Base-by-base conservation (phyloP, 2,329 filamentous ascomycete species). In the Tympanopsis confertula region DNA sequence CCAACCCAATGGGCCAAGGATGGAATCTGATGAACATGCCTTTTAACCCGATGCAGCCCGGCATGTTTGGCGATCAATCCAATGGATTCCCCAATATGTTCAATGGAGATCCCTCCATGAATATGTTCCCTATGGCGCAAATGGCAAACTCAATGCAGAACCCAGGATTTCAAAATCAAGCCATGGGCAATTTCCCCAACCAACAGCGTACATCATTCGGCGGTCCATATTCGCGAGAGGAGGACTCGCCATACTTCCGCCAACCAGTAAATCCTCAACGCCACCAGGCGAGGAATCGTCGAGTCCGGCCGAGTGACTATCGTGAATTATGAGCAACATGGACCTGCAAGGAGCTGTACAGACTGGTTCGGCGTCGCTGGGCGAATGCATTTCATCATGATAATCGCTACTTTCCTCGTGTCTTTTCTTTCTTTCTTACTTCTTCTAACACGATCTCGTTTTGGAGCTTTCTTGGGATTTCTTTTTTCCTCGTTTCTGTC, bases 201-300 rank as follows among this genome's bases (percentile, higher is more conserved):
- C 46, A 32, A 33, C 30, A 33, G 17, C 30, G 39, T 63, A 63
- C 46, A 69, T 69, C 36, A 51, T 58, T 1, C 63, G 65, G 41
- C 69, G 17, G 10, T 7, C 30, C 30, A 7, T 33, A 13, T 18
- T 10, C 71, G 2, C 78, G 71, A 41, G 76, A 77, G 45, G 86
- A 93, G 39, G 87, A 94, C 41, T 86, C 87, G 42, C 85, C 91
- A 5, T 98, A 98, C 61, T 93, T 96, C 57, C 76, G 91, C 41
- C 89, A 94, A 57, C 91, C 91, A 0, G 85, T 96, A 44, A 98
- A 98, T 54, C 89, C 88, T 2, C 85, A 94, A 54, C 77, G 91
- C 37, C 85, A 91, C 54, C 82, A 88, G 57, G 86, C 87, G 52
- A 75, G 83, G 50, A 80, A 86, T 50, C 76, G 82, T 45, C 71